Evolutionary conservation across 192 early-diverging fungal genomes (phyloP), one percentile per base, ranked within the genome.

Genomic region (Coemansia sp.): DNA sequence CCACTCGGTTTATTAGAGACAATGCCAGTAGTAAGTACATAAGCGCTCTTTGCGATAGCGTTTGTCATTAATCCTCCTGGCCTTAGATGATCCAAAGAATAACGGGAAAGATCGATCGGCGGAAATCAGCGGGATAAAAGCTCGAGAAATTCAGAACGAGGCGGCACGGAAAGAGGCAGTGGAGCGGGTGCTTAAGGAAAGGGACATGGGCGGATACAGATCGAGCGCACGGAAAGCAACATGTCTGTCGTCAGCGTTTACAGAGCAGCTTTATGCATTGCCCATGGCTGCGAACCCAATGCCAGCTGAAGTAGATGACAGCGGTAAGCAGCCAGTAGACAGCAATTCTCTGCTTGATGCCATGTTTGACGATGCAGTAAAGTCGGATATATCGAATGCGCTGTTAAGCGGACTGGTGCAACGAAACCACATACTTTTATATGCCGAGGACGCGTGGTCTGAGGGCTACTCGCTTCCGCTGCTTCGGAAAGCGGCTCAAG

Each of bases 381-480:
- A 45, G 0, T 47, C 59, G 12, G 69, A 78, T 39, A 16, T 78
- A 12, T 54, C 64, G 14, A 78, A 67, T 44, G 48, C 64, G 11
- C 48, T 78, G 2, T 32, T 64, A 12, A 57, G 54, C 5, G 61
- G 57, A 20, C 51, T 78, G 42, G 56, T 68, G 18, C 75, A 65
- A 8, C 64, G 45, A 10, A 78, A 58, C 57, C 75, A 78, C 21
- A 53, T 68, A 23, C 17, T 78, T 21, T 41, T 78, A 28, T 78
- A 78, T 45, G 56, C 68, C 2, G 69, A 71, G 26, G 75, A 78
- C 30, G 57, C 69, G 8, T 78, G 75, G 75, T 71, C 69, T 9
- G 75, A 78, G 51, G 75, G 64, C 7, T 78, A 71, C 55, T 64
- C 75, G 39, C 21, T 68, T 8, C 60, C 60, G 12, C 54, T 78